A percentile compares a stretch with the other conserved stretches of the same genome.
phyloP scores from a whole-genome alignment of 495 filamentous ascomycete genomes.

The Penicillium lividum region DNA sequence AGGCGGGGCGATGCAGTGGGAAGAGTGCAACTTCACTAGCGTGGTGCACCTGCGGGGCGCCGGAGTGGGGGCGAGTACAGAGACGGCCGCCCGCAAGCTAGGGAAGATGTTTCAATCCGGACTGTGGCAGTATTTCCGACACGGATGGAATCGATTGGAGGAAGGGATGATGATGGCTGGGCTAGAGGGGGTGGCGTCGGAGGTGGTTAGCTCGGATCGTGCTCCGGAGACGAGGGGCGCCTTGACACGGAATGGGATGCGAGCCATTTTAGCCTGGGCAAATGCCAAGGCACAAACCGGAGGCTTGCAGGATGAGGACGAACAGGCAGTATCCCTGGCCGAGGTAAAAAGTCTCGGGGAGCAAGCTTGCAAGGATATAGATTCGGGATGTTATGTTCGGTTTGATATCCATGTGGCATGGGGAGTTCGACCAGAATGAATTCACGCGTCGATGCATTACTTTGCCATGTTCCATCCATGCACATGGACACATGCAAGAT shows the following conservation, averaged over 20 bases:
- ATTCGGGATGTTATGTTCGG: not conserved
- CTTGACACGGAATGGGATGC: not conserved
- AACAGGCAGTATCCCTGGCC: too few species aligned
- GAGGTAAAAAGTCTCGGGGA: not conserved
- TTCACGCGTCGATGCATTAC: too few species aligned
- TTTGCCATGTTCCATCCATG: too few species aligned
- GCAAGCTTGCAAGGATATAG: not conserved
- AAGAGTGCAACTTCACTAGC: not conserved
- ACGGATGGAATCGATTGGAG: not conserved
- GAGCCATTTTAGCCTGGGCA: not conserved
- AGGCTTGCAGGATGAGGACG: not conserved
- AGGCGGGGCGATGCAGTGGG: constrained; percentile 1
- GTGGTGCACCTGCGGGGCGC: not conserved
- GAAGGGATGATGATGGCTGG: not conserved
- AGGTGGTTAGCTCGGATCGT: not conserved
- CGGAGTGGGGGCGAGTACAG: not conserved
- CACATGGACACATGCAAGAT: too few species aligned
- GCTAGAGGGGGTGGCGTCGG: not conserved
- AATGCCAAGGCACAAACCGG: not conserved
- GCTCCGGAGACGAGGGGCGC: not conserved
- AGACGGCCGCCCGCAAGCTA: too few species aligned
- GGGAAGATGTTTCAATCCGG: too few species aligned
- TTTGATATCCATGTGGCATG: not conserved
- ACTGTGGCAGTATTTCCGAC: too few species aligned
- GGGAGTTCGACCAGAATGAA: too few species aligned